Evolutionary conservation across 208 protist species (phyloP).

Genomic region (Trypanosoma boissoni): DNA sequence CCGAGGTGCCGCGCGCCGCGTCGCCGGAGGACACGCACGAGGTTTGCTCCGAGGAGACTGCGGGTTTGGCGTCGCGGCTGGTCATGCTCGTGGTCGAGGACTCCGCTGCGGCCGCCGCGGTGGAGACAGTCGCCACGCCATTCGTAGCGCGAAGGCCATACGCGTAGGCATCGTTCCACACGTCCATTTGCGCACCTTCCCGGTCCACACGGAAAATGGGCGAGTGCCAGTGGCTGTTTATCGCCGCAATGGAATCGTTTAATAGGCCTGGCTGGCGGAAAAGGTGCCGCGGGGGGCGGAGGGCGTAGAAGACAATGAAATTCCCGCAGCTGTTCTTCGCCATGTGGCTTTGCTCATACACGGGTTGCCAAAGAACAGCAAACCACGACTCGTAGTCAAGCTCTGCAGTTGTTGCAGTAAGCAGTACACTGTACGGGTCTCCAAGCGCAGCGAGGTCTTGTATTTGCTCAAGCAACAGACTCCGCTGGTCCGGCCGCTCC

Average conservation of each 20-base stretch:
- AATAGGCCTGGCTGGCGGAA: conserved; percentile 42
- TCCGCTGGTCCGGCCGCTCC: conserved; percentile 79
- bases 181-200: conserved; percentile 21
- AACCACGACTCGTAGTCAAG: conserved; percentile 85
- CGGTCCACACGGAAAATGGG: conserved; percentile 70
- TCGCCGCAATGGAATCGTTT: conserved; percentile 43
- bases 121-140: too few relatives aligned
- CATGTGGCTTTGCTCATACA: conserved; percentile 73
- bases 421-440: conserved; percentile 53
- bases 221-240: conserved; percentile 70
- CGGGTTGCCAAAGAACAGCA: conserved; percentile 82
- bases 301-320: conserved; percentile 84
- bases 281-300: conserved; percentile 68
- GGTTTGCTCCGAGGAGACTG: too few relatives aligned
- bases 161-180: too few relatives aligned
- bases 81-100: too few relatives aligned
- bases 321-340: conserved; percentile 81
- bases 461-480: conserved; percentile 67
- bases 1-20: too few relatives aligned
- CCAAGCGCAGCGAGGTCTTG: conserved; percentile 59
- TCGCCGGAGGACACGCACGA: too few relatives aligned
- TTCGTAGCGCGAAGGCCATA: too few relatives aligned
- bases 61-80: too few relatives aligned
- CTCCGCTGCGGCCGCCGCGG: too few relatives aligned
- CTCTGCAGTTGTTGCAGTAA: conserved; percentile 65